Percentiles rank a stretch among this genome's conserved stretches.
These are phyloP conservation scores for Exidia glandulosa DNA, from an alignment of 768 basidiomycete species.

Conservation along the genomic window DNA sequence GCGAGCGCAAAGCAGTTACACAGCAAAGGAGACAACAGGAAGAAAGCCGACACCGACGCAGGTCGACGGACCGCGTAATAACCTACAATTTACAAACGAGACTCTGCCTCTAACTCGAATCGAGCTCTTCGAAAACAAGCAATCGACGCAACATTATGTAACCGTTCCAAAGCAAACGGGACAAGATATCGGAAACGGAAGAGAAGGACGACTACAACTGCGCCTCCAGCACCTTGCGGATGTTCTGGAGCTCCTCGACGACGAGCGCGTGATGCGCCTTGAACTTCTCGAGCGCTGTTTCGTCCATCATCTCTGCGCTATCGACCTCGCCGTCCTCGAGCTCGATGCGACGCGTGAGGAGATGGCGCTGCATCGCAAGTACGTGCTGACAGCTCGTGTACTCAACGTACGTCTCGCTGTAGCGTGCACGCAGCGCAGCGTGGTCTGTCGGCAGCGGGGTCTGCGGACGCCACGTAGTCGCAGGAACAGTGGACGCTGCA, in stretches of 20 bases:
- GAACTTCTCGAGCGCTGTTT: background rate
- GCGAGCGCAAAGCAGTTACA: no score
- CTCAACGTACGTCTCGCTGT: slow-evolving; percentile 38
- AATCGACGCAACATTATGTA: no score
- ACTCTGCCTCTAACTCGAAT: no score
- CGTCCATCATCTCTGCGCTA: background rate
- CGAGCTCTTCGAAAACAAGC: no score
- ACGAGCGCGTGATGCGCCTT: background rate
- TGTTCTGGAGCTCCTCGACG: background rate
- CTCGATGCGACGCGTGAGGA: background rate
- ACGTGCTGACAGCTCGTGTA: slow-evolving; percentile 39
- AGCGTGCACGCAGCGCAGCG: slow-evolving; percentile 39
- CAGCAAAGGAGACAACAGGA: no score
- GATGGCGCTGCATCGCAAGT: slow-evolving; percentile 29
- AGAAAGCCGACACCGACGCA: no score
- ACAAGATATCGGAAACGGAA: no score
- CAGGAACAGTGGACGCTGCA: slow-evolving; percentile 2
- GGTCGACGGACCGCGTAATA: no score
- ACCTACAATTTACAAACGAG: no score
- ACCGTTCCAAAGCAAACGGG: no score
- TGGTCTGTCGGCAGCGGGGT: slow-evolving; percentile 36
- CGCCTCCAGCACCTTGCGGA: background rate
- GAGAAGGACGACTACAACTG: no score
- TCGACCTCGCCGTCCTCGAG: background rate
- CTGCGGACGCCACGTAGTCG: slow-evolving; percentile 21